Evolutionary conservation across 2,329 filamentous ascomycete species (phyloP).

Genomic region (Penicillium sp.): DNA sequence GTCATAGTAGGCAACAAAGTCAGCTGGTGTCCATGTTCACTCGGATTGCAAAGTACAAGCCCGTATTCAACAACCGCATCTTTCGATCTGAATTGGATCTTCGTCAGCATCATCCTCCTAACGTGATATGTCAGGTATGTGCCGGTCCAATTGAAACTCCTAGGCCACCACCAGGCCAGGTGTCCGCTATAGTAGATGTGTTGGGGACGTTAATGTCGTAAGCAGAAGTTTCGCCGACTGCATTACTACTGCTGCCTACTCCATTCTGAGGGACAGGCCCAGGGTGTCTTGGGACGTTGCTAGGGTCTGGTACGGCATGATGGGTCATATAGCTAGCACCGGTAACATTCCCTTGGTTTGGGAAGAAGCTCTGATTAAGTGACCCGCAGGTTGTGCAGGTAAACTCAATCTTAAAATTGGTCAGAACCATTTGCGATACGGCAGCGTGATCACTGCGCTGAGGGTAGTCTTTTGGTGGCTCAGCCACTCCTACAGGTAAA

Average conservation of each 20-base stretch:
- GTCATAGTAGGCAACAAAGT: background rate
- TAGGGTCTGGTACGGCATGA: constrained; percentile 23
- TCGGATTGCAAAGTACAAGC: background rate
- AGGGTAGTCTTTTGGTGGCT: constrained; percentile 27
- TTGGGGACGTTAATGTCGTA: constrained; percentile 27
- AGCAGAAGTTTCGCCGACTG: constrained; percentile 22
- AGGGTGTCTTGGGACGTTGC: constrained; percentile 17
- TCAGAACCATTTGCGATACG: constrained; percentile 33
- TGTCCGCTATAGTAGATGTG: constrained; percentile 28
- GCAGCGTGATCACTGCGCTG: constrained; percentile 26
- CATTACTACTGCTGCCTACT: constrained; percentile 15
- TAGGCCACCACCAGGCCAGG: constrained; percentile 29
- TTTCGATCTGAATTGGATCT: background rate
- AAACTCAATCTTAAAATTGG: constrained; percentile 44
- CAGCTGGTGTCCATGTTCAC: background rate
- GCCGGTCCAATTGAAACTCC: constrained; percentile 31
- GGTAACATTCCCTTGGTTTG: constrained; percentile 39
- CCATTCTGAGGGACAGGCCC: constrained; percentile 21
- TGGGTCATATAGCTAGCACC: constrained; percentile 30
- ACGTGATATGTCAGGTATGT: constrained; percentile 12
- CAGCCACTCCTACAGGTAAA: constrained; percentile 20
- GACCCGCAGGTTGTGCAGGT: constrained; percentile 40
- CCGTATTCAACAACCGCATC: background rate
- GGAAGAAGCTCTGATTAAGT: constrained; percentile 41
- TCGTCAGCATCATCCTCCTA: background rate